These are phyloP conservation scores for Aspergillus indologenus DNA, from an alignment of 495 filamentous ascomycete genomes.

Conservation along the genomic window DNA sequence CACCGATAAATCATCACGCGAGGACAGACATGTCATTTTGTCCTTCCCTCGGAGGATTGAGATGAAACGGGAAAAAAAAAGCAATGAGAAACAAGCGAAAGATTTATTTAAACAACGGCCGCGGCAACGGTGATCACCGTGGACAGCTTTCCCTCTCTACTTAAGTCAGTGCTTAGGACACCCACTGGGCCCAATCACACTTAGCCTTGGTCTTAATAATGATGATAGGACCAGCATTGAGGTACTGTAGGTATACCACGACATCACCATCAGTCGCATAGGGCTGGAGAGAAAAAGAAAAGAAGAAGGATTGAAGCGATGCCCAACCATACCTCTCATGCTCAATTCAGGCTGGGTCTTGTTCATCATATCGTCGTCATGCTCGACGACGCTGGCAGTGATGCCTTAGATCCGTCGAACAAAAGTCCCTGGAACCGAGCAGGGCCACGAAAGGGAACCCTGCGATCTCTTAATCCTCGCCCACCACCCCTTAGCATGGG, in stretches of 20 bases:
- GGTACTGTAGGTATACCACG: background rate
- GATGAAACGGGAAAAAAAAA: background rate
- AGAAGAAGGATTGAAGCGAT: background rate
- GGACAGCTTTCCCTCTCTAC: background rate
- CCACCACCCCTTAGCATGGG: background rate
- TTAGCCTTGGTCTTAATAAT: background rate
- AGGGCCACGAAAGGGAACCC: background rate
- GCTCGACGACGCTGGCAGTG: background rate
- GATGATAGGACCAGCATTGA: background rate
- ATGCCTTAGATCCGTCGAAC: background rate
- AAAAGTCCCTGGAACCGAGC: background rate
- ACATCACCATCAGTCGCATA: background rate
- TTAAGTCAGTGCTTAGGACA: background rate
- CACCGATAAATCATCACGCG: background rate
- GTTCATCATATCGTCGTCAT: background rate
- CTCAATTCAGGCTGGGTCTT: background rate
- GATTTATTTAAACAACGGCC: slow-evolving; percentile 2
- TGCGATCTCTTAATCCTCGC: background rate
- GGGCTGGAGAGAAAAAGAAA: background rate
- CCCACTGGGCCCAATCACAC: slow-evolving; percentile 2
- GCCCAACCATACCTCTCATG: background rate
- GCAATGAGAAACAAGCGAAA: background rate
- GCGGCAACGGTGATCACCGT: slow-evolving; percentile 2
- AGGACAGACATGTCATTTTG: background rate
- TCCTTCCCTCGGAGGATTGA: background rate